Base-by-base conservation (phyloP, 805 yeast species). In the Suhomyces tanzawaensis region DNA sequence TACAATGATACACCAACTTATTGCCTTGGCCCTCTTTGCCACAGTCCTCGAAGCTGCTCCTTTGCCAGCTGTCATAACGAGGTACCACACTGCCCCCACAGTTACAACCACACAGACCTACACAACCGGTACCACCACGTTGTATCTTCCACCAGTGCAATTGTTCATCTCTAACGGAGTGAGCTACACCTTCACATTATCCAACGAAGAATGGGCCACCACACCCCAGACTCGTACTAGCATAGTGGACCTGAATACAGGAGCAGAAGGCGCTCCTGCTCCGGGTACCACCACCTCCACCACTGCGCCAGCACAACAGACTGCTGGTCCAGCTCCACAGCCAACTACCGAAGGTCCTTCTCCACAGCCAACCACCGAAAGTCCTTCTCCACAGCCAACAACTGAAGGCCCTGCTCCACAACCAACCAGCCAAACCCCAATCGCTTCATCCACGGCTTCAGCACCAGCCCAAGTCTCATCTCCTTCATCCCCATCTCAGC, bases 71-170 rank as follows among this genome's bases (percentile, higher is more conserved):
- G 41, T 74, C 18, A 62, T 78, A 39, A 78, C 84, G 14, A 65
- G 82, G 53, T 58, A 60, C 26, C 80, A 76, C 50, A 77, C 82
- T 14, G 83, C 84, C 13, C 63, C 57, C 7, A 69, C 82, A 3
- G 75, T 76, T 25, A 75, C 79, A 3, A 62, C 70, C 13, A 65
- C 70, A 4, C 45, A 55, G 15, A 61, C 69, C 13, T 53, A 59
- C 29, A 62, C 67, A 22, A 72, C 77, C 1, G 77, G 74, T 29
- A 71, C 76, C 19, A 64, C 73, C 17, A 74, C 79, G 11, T 58
- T 71, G 14, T 62, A 65, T 46, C 61, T 74, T 41, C 80, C 81
- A 18, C 70, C 79, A 14, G 81, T 77, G 26, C 72, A 75, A 45
- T 57, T 77, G 13, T 61, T 74, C 29, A 67, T 77, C 35, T 74